These are phyloP conservation scores for Agastache rugosa DNA, from an alignment of 257 asterid genomes.

Conservation along the genomic window DNA sequence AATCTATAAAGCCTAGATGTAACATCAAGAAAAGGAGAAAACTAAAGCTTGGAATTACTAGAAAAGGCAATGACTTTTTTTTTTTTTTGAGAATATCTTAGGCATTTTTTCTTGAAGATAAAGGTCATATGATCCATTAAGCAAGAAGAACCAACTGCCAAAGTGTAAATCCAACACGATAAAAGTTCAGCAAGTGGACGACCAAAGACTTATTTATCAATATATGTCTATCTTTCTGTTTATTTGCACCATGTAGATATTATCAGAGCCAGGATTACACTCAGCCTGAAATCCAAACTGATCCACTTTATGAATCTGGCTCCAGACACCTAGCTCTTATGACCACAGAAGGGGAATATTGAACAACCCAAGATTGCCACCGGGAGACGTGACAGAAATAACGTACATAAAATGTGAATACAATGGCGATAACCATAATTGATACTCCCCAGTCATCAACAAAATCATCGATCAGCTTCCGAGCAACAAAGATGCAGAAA, in stretches of 20 bases:
- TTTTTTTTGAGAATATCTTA: not conserved
- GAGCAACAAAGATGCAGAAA: slow-evolving; percentile 89
- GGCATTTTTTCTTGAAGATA: slow-evolving; percentile 7
- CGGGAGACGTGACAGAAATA: slow-evolving; percentile 21
- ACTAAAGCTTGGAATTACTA: not conserved
- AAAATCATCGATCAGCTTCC: slow-evolving; percentile 79
- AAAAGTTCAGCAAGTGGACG: not conserved
- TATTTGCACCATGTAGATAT: not conserved
- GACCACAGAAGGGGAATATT: slow-evolving; percentile 1
- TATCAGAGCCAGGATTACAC: not conserved
- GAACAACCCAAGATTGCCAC: not conserved
- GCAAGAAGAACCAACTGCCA: slow-evolving; percentile 12
- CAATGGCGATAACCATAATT: slow-evolving; percentile 71
- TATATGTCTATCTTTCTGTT: not conserved
- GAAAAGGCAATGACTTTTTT: slow-evolving; percentile 6
- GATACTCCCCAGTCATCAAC: slow-evolving; percentile 70
- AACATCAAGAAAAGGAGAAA: slow-evolving; percentile 8
- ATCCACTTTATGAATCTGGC: slow-evolving; percentile 8
- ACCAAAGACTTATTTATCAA: not conserved
- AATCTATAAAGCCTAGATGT: not conserved
- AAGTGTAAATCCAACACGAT: slow-evolving; percentile 1
- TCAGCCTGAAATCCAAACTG: not conserved
- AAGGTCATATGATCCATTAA: not conserved
- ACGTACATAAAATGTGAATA: slow-evolving; percentile 76
- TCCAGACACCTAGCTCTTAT: slow-evolving; percentile 16